Percentiles rank a stretch among this genome's conserved stretches.
phyloP scores from a whole-genome alignment of 495 filamentous ascomycete species.

The Neurospora sp. region DNA sequence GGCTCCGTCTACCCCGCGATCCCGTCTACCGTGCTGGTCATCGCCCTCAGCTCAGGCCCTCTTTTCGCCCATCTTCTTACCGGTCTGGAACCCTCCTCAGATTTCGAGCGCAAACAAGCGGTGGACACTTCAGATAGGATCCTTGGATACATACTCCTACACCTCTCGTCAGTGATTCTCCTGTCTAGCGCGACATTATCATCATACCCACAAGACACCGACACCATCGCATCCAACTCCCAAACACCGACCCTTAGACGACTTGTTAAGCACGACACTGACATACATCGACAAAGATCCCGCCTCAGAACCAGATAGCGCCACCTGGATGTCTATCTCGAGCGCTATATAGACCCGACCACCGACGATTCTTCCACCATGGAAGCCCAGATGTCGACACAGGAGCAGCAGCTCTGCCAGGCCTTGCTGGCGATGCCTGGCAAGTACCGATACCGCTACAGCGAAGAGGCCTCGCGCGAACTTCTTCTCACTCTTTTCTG shows the following conservation, averaged over 20 bases:
- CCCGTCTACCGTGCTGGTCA: not conserved
- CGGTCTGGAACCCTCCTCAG: not conserved
- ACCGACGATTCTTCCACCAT: constrained; percentile 15
- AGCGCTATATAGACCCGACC: not conserved
- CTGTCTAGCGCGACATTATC: not conserved
- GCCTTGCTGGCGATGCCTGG: constrained; percentile 62
- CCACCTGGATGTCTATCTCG: not conserved
- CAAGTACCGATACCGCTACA: constrained; percentile 62
- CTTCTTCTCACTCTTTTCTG: constrained; percentile 74
- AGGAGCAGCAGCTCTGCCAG: constrained; percentile 71
- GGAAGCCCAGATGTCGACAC: constrained; percentile 48
- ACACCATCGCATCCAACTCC: not conserved
- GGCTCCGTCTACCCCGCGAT: not conserved
- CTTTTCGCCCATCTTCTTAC: not conserved
- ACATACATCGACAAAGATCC: not conserved
- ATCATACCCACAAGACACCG: not conserved
- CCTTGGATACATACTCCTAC: not conserved
- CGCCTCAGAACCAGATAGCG: not conserved
- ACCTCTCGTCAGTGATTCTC: not conserved
- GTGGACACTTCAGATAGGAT: not conserved
- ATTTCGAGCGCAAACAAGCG: not conserved
- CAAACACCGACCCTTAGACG: not conserved
- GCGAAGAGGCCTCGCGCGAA: constrained; percentile 51
- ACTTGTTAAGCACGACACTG: not conserved
- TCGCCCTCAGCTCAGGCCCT: not conserved